phyloP scores from a whole-genome alignment of 371 early-diverging fungal genomes.

The Circinella umbellata region DNA sequence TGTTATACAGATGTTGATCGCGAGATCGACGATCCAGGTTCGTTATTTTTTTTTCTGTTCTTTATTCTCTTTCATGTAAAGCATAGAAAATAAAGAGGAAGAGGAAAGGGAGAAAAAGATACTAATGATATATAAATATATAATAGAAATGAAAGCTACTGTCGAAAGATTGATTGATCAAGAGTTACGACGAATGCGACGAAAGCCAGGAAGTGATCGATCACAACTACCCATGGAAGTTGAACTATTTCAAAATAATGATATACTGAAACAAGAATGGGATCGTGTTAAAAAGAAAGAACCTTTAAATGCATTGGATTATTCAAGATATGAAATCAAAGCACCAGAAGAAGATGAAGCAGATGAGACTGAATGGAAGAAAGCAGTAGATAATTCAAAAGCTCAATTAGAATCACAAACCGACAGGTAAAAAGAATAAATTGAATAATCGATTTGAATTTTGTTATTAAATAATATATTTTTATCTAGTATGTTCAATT shows the following conservation, averaged over 20 bases:
- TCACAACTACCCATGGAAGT: conserved; percentile 37
- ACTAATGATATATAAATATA: background rate
- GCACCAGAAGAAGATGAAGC: conserved; percentile 50
- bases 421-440: conserved; percentile 50
- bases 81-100: background rate
- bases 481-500: conserved; percentile 61
- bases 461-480: background rate
- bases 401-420: conserved; percentile 87
- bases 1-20: conserved; percentile 43
- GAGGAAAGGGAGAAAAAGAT: background rate
- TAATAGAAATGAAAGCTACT: conserved; percentile 40
- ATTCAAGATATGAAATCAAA: conserved; percentile 64
- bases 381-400: conserved; percentile 78
- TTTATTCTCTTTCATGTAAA: background rate
- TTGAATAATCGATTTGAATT: background rate
- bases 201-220: conserved; percentile 31
- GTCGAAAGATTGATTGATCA: conserved; percentile 72
- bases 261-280: conserved; percentile 62
- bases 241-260: conserved; percentile 45
- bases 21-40: conserved; percentile 47
- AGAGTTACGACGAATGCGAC: conserved; percentile 70
- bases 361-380: conserved; percentile 61
- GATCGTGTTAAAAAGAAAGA: conserved; percentile 63
- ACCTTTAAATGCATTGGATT: conserved; percentile 62
- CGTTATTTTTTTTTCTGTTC: background rate